These are phyloP conservation scores for Chloroidium sp. DNA, from an alignment of 163 green algal species.

Conservation along the genomic window DNA sequence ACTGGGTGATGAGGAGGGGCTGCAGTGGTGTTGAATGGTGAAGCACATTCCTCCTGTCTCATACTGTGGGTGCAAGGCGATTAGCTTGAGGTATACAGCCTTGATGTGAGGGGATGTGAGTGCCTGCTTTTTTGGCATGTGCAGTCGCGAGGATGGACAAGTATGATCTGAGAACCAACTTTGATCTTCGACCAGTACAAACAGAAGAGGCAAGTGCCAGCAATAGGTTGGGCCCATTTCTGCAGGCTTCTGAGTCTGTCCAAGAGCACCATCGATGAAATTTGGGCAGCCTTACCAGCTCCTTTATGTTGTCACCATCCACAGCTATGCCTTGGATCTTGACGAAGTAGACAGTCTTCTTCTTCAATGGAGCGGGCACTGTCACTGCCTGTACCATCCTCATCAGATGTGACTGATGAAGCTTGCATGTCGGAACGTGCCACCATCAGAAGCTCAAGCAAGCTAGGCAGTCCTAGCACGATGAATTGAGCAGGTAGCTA, in stretches of 20 bases:
- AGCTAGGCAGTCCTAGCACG: background rate
- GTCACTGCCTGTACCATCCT: slow-evolving; percentile 54
- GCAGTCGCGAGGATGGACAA: background rate
- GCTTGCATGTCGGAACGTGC: background rate
- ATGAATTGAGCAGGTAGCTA: background rate
- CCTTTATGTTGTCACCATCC: slow-evolving; percentile 54
- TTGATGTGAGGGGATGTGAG: background rate
- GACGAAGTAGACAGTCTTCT: slow-evolving; percentile 80
- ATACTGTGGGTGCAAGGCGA: background rate
- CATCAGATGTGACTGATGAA: slow-evolving; percentile 1
- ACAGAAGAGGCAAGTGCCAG: background rate
- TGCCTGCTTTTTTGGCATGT: background rate
- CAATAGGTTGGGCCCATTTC: background rate
- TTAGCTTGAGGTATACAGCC: background rate
- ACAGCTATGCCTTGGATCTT: slow-evolving; percentile 53
- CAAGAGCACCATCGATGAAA: background rate
- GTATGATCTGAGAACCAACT: background rate
- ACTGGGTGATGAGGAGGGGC: background rate
- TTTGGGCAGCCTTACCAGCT: background rate
- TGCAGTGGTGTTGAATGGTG: slow-evolving; percentile 3
- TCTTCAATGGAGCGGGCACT: slow-evolving; percentile 50
- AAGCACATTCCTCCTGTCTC: background rate
- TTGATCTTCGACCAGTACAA: background rate
- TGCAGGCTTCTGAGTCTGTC: background rate
- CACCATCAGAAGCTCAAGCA: background rate